Conservation (phyloP, 73 alveolate species). For the Tetrahymena borealis region DNA sequence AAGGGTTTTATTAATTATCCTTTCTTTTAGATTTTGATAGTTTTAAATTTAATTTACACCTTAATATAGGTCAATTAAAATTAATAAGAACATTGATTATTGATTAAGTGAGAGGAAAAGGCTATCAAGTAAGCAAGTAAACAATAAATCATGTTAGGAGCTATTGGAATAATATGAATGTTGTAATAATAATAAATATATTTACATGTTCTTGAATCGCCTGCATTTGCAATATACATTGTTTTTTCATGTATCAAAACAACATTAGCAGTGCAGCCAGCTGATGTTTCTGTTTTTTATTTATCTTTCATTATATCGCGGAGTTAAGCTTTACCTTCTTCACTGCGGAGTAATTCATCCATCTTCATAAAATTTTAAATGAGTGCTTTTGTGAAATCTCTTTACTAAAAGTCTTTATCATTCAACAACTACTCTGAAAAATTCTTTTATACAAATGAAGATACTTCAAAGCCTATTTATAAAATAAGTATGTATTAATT, state of each 20-base stretch:
- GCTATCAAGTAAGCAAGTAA: no score
- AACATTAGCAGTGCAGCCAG: constrained; percentile 88
- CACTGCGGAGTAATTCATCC: constrained; percentile 69
- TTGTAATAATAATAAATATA: no score
- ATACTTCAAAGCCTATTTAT: neutral
- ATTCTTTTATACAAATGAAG: constrained; percentile 45
- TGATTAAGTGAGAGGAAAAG: no score
- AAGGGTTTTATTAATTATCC: no score
- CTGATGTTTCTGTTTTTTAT: constrained; percentile 39
- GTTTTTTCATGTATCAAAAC: constrained; percentile 70
- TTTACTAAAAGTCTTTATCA: constrained; percentile 48
- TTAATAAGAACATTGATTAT: no score
- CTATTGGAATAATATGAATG: no score
- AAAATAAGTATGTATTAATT: neutral
- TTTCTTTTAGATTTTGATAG: no score
- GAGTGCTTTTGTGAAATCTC: constrained; percentile 64
- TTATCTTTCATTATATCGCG: constrained; percentile 16
- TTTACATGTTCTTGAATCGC: constrained; percentile 84
- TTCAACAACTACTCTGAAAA: constrained; percentile 49
- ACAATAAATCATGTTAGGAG: no score
- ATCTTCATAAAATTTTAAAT: constrained; percentile 71
- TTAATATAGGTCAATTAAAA: no score
- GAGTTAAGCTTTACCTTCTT: constrained; percentile 65
- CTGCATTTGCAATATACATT: constrained; percentile 85
- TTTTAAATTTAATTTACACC: no score